Base-by-base conservation (phyloP, 768 basidiomycete genomes). In the Agaricus subrufescens region DNA sequence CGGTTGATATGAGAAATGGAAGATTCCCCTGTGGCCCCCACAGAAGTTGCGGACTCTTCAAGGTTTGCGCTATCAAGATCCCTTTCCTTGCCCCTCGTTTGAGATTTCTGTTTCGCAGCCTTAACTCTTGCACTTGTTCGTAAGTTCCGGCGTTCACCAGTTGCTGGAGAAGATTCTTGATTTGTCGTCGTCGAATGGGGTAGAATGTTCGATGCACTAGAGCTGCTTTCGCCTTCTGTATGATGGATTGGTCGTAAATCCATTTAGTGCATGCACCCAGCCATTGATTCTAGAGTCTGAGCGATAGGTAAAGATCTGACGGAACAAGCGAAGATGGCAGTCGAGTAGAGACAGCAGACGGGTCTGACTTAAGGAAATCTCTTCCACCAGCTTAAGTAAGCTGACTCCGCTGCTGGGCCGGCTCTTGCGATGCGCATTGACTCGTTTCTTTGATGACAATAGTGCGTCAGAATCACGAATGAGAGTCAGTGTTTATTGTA, bases 211-310 rank as follows among this genome's bases (percentile, higher is more conserved):
- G 75, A 73, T 75, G 76, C 69, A 73, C 79, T 85, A 72, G 82
- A 80, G 81, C 79, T 82, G 75, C 75, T 79, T 71, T 80, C 81
- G 81, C 84, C 84, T 82, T 85, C 82, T 78, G 80, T 80, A 66
- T 79, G 76, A 78, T 88, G 74, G 67, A 72, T 73, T 75, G 79
- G 82, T 88, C 82, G 81, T 83, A 87, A 83, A 86, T 91, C 89
- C 89, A 91, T 91, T 91, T 90, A 91, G 87, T 83, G 77, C 77
- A 81, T 84, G 80, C 85, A 73, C 83, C 82, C 85, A 85, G 89
- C 89, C 89, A 91, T 91, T 85, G 88, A 88, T 82, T 69, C 74
- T 66, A 66, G 68, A 67, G 65, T 73, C 63, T 70, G 69, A 70
- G 69, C 64, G 66, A 65, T 67, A 69, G 67, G 57, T 65, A 63